Conservation (phyloP, 768 basidiomycete genomes). For the Xanthoconium purpureum region DNA sequence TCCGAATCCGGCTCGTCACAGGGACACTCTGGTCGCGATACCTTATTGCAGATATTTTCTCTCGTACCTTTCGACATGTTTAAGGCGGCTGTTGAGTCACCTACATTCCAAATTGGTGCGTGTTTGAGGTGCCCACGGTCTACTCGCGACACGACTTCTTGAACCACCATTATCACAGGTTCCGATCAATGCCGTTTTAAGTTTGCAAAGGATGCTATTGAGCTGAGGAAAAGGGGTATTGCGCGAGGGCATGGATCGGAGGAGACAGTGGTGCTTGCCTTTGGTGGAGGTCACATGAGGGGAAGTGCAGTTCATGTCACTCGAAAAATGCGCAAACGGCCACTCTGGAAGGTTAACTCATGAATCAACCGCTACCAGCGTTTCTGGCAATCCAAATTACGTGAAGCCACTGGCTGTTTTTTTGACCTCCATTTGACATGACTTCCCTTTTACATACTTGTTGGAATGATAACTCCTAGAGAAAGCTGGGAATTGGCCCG, state of each 20-base stretch:
- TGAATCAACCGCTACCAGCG: conserved; percentile 40
- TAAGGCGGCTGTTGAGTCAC: conserved; percentile 77
- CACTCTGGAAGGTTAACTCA: conserved; percentile 78
- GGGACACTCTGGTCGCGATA: conserved; percentile 53
- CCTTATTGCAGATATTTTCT: conserved; percentile 71
- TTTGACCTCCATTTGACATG: conserved; percentile 13
- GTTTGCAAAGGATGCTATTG: conserved; percentile 89
- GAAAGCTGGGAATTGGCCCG: not conserved
- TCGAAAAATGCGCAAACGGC: conserved; percentile 80
- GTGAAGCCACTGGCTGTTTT: conserved; percentile 21
- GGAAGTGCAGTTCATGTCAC: conserved; percentile 84
- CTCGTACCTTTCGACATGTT: conserved; percentile 86
- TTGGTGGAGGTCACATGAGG: conserved; percentile 66
- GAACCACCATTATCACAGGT: conserved; percentile 40
- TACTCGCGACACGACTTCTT: conserved; percentile 3
- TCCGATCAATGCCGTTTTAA: conserved; percentile 86
- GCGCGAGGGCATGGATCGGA: conserved; percentile 69
- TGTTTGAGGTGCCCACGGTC: conserved; percentile 13
- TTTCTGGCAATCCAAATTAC: conserved; percentile 27
- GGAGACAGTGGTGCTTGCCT: conserved; percentile 90
- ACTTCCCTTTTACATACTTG: conserved; percentile 19
- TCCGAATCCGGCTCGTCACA: conserved; percentile 38
- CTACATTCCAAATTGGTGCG: conserved; percentile 75
- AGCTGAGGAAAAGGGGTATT: conserved; percentile 75
- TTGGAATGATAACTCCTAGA: conserved; percentile 9